Base-by-base conservation (phyloP, 169 alveolate species). In the Plasmodium fragile region DNA sequence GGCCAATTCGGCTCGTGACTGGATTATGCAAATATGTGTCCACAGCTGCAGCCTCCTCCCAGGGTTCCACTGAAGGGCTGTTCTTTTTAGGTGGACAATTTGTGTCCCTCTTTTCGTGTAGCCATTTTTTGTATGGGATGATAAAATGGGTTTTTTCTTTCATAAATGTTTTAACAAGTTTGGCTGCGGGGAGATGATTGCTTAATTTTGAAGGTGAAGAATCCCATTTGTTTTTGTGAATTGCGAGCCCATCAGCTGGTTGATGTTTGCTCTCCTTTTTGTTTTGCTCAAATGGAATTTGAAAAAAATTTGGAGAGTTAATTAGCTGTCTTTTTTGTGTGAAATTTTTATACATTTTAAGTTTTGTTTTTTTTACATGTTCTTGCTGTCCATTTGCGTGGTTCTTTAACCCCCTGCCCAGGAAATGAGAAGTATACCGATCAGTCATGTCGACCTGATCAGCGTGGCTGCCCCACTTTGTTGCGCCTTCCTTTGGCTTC, bases 271-370 rank as follows among this genome's bases (percentile, higher is more conserved):
- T 80, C 39, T 8, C 32, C 65, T 30, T 55, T 52, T 80, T 25
- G 7, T 80, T 28, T 30, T 80, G 0, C 18, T 80, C 49, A 80
- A 45, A 80, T 49, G 52, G 18, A 52, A 30, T 80, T 45, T 80
- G 87, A 80, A 80, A 80, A 80, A 45, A 80, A 10, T 80, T 80
- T 34, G 10, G 59, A 25, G 53, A 80, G 78, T 80, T 80, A 10
- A 80, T 80, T 80, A 80, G 8, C 10, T 52, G 32, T 28, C 49
- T 80, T 25, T 80, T 80, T 52, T 80, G 52, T 52, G 25, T 52
- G 11, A 34, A 34, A 34, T 22, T 73, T 32, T 73, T 73, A n/a
- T 10, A 65, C 75, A 65, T 73, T 73, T 18, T 80, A 80, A n/a
- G 34, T 78, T 78, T 78, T 30, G 83, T 78, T 41, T 18, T 78